A percentile compares a stretch with the other conserved stretches of the same genome.
Conservation (phyloP, 257 asterid species). For the Solanum sitiens region DNA sequence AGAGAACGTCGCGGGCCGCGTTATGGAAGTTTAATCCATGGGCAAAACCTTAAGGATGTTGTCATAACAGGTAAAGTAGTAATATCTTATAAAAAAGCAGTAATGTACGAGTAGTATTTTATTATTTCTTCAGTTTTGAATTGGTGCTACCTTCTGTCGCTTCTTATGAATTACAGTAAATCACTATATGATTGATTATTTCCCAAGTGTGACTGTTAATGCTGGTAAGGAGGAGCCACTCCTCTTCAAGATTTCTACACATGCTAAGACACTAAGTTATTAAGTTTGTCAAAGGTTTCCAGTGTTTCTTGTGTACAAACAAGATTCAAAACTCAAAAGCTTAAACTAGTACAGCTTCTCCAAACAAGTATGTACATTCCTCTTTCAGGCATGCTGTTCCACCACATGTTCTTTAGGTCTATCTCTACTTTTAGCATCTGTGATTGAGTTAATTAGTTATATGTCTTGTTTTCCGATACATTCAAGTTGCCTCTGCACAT, state of each 20-base stretch:
- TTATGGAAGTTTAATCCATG: slow-evolving; percentile 90
- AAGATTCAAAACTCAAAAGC: not conserved
- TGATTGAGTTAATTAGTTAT: not conserved
- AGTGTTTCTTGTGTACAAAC: not conserved
- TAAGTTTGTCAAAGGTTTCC: not conserved
- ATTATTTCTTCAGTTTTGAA: not conserved
- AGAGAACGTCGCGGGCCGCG: slow-evolving; percentile 82
- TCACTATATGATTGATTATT: not conserved
- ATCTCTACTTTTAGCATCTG: not conserved
- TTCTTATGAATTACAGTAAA: not conserved
- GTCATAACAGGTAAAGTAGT: slow-evolving; percentile 61
- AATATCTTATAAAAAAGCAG: not conserved
- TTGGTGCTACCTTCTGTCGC: not conserved
- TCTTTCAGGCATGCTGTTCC: not conserved
- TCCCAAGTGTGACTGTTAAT: not conserved
- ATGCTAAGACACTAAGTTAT: not conserved
- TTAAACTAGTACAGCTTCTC: not conserved
- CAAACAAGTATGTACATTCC: not conserved
- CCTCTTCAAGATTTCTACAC: not conserved
- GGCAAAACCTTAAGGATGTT: slow-evolving; percentile 80
- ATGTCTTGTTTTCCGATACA: not conserved
- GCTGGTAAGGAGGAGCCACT: not conserved
- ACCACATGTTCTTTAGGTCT: not conserved
- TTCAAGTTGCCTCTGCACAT: not conserved
- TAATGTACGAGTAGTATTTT: not conserved